Base-by-base conservation (phyloP, 2,329 filamentous ascomycete species). In the Macrophomina pseudophaseolina region DNA sequence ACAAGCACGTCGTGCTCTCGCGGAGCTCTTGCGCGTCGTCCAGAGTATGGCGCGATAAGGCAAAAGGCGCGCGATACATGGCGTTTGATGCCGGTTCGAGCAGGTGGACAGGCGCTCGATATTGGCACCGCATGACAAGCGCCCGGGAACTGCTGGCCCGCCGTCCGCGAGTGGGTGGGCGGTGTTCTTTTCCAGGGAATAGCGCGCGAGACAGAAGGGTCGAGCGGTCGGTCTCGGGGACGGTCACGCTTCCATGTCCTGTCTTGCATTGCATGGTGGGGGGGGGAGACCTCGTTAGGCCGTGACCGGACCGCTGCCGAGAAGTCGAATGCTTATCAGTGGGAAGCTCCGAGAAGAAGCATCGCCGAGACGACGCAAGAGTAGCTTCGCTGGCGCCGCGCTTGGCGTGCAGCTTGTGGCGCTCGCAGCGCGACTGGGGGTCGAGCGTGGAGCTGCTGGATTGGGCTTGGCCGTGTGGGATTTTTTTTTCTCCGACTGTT, bases 41-140 rank as follows among this genome's bases (percentile, higher is more conserved):
- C 23, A 23, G 23, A 48, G 35, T 35, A 48, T 60, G 28, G 56
- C 40, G 56, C 56, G 56, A 60, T 60, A 60, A 60, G 40, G 28
- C 42, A 12, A 38, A 38, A 8, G 11, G 11, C 7, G 3, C 35
- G 56, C 56, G 28, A 60, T 60, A 18, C 30, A 44, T 38, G 32
- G 53, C 42, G 28, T 32, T 60, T 14, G n/a, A 9, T 32, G 30
- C 56, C 42, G 14, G 14, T 60, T 60, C 42, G 28, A 60, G 56
- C 56, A 60, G 56, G 56, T 60, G 42, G 28, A 30, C 32, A 40
- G 38, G 23, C 12, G 11, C 23, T 5, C 38, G 23, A 60, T 30
- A 38, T 38, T 38, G 35, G 35, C 35, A 4, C 7, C 28, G 56
- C 56, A 60, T 48, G 56, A 60, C 56, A 38, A 38, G 35, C 11